Conservation (phyloP, 1,284 basidiomycete species). For the Cryptococcus maquisensis region DNA sequence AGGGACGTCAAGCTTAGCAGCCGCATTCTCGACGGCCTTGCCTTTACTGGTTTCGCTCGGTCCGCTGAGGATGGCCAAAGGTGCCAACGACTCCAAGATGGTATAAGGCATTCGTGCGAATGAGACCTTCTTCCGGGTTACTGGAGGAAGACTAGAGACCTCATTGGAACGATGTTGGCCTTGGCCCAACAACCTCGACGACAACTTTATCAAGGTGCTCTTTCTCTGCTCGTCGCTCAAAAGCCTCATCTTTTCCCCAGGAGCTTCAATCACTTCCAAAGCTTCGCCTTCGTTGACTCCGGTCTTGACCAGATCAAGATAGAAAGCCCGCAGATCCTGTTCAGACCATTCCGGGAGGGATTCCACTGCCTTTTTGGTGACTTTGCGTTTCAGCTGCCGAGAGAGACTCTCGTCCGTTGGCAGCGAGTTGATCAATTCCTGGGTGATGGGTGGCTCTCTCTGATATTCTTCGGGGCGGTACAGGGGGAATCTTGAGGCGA, state of each 20-base stretch:
- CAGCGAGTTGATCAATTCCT: constrained; percentile 10
- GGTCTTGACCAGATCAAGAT: constrained; percentile 27
- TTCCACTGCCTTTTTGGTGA: constrained; percentile 17
- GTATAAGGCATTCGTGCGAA: not conserved
- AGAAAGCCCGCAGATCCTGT: constrained; percentile 30
- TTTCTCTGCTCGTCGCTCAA: constrained; percentile 4
- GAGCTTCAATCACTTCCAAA: not conserved
- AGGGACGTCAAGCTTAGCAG: constrained; percentile 15
- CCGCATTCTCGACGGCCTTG: not conserved
- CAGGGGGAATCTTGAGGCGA: constrained; percentile 9
- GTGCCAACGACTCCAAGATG: constrained; percentile 2
- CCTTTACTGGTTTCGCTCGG: constrained; percentile 15
- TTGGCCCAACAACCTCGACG: not conserved
- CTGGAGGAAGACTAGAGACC: not conserved
- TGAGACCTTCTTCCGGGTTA: not conserved
- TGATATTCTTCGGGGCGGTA: constrained; percentile 7
- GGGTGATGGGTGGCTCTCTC: constrained; percentile 5
- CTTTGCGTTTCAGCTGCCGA: constrained; percentile 15
- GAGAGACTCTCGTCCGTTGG: constrained; percentile 20
- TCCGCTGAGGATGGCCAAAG: constrained; percentile 1
- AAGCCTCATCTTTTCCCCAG: not conserved
- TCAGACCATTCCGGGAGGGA: constrained; percentile 24
- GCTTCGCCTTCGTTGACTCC: constrained; percentile 10
- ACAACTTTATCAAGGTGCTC: constrained; percentile 3
- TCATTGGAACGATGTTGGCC: not conserved